Evolutionary conservation across 1,284 basidiomycete genomes (phyloP).

Genomic region (Omphalotus olearius): DNA sequence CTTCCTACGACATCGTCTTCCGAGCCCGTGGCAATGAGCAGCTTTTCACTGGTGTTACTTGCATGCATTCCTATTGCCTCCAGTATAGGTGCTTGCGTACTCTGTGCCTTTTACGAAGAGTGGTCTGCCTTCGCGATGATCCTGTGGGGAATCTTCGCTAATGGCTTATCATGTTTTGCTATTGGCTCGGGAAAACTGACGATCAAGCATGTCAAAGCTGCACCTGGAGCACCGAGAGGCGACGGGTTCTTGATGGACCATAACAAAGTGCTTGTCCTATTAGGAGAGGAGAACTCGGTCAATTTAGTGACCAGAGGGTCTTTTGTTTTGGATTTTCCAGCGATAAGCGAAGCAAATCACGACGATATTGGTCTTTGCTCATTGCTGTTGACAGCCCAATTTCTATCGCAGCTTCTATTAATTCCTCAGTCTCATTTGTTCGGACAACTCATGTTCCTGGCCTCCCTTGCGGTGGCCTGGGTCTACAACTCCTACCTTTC

Average conservation of each 20-base stretch:
- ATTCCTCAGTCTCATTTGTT: slow-evolving; percentile 27
- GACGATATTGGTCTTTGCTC: slow-evolving; percentile 24
- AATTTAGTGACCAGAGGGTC: slow-evolving; percentile 26
- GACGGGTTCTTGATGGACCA: not conserved
- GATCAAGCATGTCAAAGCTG: not conserved
- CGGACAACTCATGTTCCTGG: slow-evolving; percentile 29
- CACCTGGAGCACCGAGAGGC: not conserved
- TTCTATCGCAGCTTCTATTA: slow-evolving; percentile 26
- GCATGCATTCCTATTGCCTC: slow-evolving; percentile 21
- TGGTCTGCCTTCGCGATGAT: slow-evolving; percentile 28
- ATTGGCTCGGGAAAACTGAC: slow-evolving; percentile 24
- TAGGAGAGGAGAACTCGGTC: slow-evolving; percentile 25
- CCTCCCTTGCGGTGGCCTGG: slow-evolving; percentile 26
- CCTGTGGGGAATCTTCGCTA: slow-evolving; percentile 25
- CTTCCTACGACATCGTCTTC: not conserved
- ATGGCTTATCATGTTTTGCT: slow-evolving; percentile 23
- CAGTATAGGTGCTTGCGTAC: slow-evolving; percentile 22
- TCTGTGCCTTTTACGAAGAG: slow-evolving; percentile 21
- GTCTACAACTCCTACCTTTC: slow-evolving; percentile 26
- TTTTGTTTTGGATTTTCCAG: slow-evolving; percentile 22
- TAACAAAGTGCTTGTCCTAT: not conserved
- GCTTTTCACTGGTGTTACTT: slow-evolving; percentile 14
- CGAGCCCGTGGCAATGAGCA: not conserved
- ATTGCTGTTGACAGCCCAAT: slow-evolving; percentile 24
- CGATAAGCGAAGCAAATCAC: slow-evolving; percentile 17